These are phyloP conservation scores for Geosmithia putterillii DNA, from an alignment of 2,329 filamentous ascomycete genomes.

Conservation along the genomic window DNA sequence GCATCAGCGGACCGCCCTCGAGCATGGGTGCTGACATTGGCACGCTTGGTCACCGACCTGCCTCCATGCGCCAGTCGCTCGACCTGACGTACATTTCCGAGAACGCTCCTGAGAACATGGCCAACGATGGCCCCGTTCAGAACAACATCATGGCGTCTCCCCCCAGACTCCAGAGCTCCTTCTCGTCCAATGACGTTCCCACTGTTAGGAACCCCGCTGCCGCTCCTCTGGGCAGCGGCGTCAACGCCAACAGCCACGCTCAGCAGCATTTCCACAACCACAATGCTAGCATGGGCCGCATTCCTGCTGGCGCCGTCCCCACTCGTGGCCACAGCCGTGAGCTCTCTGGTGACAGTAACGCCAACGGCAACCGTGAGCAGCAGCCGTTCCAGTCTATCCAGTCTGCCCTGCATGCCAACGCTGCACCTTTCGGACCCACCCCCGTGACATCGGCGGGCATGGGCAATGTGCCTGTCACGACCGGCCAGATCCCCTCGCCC, in stretches of 20 bases:
- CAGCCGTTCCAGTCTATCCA: conserved; percentile 47
- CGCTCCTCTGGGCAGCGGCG: conserved; percentile 21
- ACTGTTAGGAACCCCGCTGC: conserved; percentile 62
- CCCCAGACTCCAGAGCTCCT: conserved; percentile 74
- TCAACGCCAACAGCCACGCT: conserved; percentile 43
- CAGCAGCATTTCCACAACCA: conserved; percentile 61
- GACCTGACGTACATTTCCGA: conserved; percentile 40
- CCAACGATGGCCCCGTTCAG: conserved; percentile 30
- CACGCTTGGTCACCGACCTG: conserved; percentile 31
- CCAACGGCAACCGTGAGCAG: conserved; percentile 28
- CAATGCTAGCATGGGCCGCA: conserved; percentile 71
- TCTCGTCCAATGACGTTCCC: conserved; percentile 79
- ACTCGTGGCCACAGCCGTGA: conserved; percentile 60
- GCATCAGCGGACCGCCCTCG: conserved; percentile 26
- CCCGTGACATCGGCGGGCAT: conserved; percentile 15
- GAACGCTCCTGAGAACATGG: conserved; percentile 22
- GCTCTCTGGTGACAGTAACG: conserved; percentile 39
- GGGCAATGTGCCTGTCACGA: conserved; percentile 8
- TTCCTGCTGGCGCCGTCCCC: conserved; percentile 53
- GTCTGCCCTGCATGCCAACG: conserved; percentile 68
- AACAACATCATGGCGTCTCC: conserved; percentile 47
- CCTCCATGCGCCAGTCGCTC: conserved; percentile 45
- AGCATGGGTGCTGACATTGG: conserved; percentile 31
- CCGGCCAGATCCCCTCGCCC: conserved; percentile 11
- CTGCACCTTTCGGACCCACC: conserved; percentile 64